Evolutionary conservation across 108 stramenopile genomes (phyloP).

Genomic region (Stephanodiscus triporus): DNA sequence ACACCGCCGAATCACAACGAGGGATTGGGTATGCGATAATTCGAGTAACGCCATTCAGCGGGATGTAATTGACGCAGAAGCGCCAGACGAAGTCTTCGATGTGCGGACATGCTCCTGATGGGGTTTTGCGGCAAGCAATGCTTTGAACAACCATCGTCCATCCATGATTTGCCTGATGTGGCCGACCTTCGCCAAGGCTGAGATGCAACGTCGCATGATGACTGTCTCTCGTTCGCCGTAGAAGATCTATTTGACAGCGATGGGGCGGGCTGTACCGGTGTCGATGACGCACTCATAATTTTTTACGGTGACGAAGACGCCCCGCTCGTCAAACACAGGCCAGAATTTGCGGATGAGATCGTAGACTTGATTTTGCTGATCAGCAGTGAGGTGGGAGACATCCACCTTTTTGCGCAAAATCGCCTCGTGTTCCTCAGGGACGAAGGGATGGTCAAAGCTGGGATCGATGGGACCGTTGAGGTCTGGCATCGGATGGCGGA

Average conservation of each 20-base stretch:
- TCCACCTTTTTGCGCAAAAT: not conserved
- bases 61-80: not conserved
- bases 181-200: not conserved
- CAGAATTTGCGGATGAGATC: not conserved
- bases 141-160: constrained; percentile 5
- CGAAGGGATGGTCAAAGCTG: not conserved
- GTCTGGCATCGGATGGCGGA: not conserved
- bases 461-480: too few species aligned
- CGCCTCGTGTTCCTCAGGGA: not conserved
- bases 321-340: constrained; percentile 1
- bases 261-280: not conserved
- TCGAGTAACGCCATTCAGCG: not conserved
- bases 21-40: not conserved
- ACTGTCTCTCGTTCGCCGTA: not conserved
- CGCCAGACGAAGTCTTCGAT: constrained; percentile 5
- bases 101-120: not conserved
- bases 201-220: not conserved
- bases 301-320: not conserved
- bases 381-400: not conserved
- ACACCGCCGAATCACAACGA: not conserved
- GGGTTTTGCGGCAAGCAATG: not conserved
- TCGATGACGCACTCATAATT: not conserved
- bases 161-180: not conserved
- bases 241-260: not conserved
- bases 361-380: not conserved